A percentile compares a stretch with the other conserved stretches of the same genome.
Evolutionary conservation across 805 yeast genomes (phyloP).

Genomic region (Suhomyces canberraensis): DNA sequence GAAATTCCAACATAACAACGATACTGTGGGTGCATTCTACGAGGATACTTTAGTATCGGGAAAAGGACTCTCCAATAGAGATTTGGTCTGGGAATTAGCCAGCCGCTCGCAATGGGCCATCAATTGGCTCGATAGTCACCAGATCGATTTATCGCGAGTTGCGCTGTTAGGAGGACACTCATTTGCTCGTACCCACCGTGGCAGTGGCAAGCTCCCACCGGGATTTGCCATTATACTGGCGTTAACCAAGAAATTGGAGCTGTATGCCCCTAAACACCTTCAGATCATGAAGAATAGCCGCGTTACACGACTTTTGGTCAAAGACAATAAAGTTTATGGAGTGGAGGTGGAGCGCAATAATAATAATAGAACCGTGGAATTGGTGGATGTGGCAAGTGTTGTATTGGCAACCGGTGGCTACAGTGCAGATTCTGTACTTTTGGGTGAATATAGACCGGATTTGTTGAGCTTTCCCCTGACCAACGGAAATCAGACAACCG

Average conservation of each 20-base stretch:
- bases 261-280: slow-evolving; percentile 22
- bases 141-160: slow-evolving; percentile 30
- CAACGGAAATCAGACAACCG: slow-evolving; percentile 53
- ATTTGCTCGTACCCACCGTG: slow-evolving; percentile 38
- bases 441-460: slow-evolving; percentile 46
- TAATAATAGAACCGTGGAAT: slow-evolving; percentile 11
- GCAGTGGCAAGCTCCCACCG: slow-evolving; percentile 48
- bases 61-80: slow-evolving; percentile 21
- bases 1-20: slow-evolving; percentile 21
- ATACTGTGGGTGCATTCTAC: slow-evolving; percentile 24
- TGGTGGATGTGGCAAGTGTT: slow-evolving; percentile 22
- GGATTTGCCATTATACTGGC: slow-evolving; percentile 56
- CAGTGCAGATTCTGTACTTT: slow-evolving; percentile 38
- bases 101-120: slow-evolving; percentile 28
- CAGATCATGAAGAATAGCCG: slow-evolving; percentile 14
- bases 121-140: slow-evolving; percentile 28
- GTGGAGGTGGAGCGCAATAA: slow-evolving; percentile 35
- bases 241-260: slow-evolving; percentile 36
- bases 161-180: slow-evolving; percentile 41
- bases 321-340: slow-evolving; percentile 35
- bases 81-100: slow-evolving; percentile 25
- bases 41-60: slow-evolving; percentile 35
- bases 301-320: slow-evolving; percentile 16
- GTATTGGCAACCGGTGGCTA: slow-evolving; percentile 62
- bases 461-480: slow-evolving; percentile 49